Conservation (phyloP, 768 basidiomycete species). For the Paxillus rubicundulus region DNA sequence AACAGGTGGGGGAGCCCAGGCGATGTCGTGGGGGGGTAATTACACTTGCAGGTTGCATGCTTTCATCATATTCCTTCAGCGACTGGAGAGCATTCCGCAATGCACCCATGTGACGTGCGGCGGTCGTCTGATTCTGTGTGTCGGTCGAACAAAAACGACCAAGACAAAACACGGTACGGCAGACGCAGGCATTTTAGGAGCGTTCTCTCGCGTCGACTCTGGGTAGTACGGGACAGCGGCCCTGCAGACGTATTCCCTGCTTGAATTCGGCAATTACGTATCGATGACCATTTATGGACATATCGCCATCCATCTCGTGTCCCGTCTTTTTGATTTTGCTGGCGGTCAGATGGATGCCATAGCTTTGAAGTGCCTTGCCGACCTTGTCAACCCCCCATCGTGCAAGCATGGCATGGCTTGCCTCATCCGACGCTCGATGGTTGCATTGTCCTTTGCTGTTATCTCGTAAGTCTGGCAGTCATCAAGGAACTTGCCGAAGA, state of each 20-base stretch:
- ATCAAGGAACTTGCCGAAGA: constrained; percentile 27
- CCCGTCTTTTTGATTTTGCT: not conserved
- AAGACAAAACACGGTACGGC: constrained; percentile 28
- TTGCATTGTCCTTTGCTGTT: constrained; percentile 20
- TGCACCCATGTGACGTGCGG: constrained; percentile 26
- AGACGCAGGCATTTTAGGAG: constrained; percentile 9
- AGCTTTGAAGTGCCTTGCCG: constrained; percentile 5
- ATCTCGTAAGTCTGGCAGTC: constrained; percentile 17
- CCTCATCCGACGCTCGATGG: constrained; percentile 15
- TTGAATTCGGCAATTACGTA: constrained; percentile 20
- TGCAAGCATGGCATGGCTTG: constrained; percentile 11
- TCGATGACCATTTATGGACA: constrained; percentile 1
- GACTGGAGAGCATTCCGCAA: constrained; percentile 21
- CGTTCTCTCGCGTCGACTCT: constrained; percentile 11
- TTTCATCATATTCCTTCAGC: constrained; percentile 25
- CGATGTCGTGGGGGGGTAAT: too few species aligned
- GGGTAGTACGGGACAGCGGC: constrained; percentile 23
- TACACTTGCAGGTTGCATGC: too few species aligned
- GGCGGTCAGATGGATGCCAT: not conserved
- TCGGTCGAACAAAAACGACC: constrained; percentile 18
- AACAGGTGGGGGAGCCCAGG: not conserved
- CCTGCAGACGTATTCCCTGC: constrained; percentile 23
- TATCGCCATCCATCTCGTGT: constrained; percentile 14
- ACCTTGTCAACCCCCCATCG: constrained; percentile 2
- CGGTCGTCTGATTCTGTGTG: not conserved